Percentiles rank a stretch among this genome's conserved stretches.
phyloP scores from a whole-genome alignment of 1,284 basidiomycete genomes.

The Trichosporon ovoides region DNA sequence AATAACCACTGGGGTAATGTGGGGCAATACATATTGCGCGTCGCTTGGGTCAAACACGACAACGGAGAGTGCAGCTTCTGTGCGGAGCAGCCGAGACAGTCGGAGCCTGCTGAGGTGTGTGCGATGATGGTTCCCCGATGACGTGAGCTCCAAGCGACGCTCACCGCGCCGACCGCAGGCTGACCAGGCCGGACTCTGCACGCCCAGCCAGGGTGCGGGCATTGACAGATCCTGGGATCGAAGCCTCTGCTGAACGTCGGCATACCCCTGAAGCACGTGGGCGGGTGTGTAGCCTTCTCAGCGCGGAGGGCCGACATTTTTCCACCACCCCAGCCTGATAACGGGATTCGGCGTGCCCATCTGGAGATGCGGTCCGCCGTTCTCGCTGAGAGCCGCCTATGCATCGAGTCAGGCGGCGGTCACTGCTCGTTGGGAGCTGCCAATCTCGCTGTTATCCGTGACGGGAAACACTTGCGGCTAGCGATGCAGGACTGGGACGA shows the following conservation, averaged over 20 bases:
- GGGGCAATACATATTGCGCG: neutral
- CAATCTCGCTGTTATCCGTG: neutral
- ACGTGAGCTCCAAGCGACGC: neutral
- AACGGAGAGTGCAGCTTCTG: neutral
- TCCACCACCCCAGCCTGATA: neutral
- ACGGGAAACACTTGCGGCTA: neutral
- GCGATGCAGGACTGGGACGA: neutral
- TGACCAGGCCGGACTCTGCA: neutral
- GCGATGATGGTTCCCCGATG: neutral
- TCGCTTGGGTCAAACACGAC: neutral
- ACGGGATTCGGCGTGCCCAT: constrained; percentile 1
- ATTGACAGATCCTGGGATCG: neutral
- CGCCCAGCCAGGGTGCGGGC: neutral
- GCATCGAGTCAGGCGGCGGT: neutral
- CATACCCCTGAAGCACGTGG: neutral
- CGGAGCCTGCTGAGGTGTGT: neutral
- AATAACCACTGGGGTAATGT: neutral
- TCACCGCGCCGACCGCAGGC: neutral
- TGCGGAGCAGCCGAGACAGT: neutral
- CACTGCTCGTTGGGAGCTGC: neutral
- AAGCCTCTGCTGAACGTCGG: neutral
- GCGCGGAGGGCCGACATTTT: neutral
- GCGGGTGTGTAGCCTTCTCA: neutral
- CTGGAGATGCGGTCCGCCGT: neutral
- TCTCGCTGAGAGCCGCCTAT: constrained; percentile 1